These are phyloP conservation scores for Ilex aquifolium DNA, from an alignment of 257 asterid species.

Conservation along the genomic window DNA sequence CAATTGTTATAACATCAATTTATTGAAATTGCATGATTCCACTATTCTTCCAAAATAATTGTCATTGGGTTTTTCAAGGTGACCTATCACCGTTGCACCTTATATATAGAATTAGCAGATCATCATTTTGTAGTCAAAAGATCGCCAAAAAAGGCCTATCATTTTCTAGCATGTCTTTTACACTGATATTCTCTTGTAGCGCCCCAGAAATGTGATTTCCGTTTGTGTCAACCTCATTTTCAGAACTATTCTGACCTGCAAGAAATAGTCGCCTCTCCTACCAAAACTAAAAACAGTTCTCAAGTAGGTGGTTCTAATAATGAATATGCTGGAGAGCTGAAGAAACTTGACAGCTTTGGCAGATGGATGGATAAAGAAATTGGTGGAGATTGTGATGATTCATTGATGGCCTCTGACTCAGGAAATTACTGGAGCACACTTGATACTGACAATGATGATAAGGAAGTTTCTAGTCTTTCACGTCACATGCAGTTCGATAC, in stretches of 20 bases:
- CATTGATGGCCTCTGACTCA: conserved; percentile 20
- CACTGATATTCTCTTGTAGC: not conserved
- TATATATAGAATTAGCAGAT: no score
- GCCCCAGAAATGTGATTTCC: conserved; percentile 1
- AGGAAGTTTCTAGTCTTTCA: conserved; percentile 17
- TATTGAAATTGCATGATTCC: no score
- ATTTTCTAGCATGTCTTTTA: no score
- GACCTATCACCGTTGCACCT: no score
- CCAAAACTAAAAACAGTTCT: conserved; percentile 11
- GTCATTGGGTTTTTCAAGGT: no score
- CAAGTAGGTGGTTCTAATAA: conserved; percentile 4
- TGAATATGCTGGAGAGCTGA: conserved; percentile 14
- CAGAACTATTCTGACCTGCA: conserved; percentile 1
- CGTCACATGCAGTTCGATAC: conserved; percentile 20
- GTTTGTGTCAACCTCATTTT: not conserved
- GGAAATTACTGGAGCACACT: conserved; percentile 19
- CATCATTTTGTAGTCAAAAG: no score
- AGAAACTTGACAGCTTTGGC: conserved; percentile 21
- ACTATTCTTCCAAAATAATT: no score
- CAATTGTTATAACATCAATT: no score
- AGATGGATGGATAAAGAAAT: conserved; percentile 29
- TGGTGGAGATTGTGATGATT: conserved; percentile 16
- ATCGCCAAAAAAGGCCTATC: no score
- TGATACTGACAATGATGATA: conserved; percentile 15
- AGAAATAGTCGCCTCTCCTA: conserved; percentile 4